Evolutionary conservation across 441 rosid species (phyloP).

Genomic region (Lepidium campestre): DNA sequence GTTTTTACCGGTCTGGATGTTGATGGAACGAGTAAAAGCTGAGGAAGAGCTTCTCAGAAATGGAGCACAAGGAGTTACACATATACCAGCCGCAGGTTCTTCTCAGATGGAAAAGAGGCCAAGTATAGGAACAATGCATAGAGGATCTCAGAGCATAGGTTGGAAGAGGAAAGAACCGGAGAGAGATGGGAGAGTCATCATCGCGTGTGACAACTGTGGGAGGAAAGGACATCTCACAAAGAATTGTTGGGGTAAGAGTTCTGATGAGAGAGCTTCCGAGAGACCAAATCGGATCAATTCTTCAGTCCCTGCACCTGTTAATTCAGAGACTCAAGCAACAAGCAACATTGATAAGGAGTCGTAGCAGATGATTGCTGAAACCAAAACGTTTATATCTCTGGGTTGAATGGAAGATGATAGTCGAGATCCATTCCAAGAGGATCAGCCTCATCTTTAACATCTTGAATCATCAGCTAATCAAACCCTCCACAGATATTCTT

Average conservation of each 20-base stretch:
- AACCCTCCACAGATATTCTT: background rate
- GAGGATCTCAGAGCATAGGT: slow-evolving; percentile 29
- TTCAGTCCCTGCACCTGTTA: background rate
- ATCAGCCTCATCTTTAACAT: background rate
- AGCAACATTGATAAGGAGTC: background rate
- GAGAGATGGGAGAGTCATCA: slow-evolving; percentile 27
- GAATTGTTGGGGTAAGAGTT: slow-evolving; percentile 38
- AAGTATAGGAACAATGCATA: slow-evolving; percentile 29
- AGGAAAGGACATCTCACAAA: slow-evolving; percentile 58
- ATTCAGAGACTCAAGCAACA: slow-evolving; percentile 5
- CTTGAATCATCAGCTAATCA: background rate
- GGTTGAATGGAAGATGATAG: background rate
- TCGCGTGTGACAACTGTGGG: slow-evolving; percentile 48
- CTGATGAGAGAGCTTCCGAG: slow-evolving; percentile 26
- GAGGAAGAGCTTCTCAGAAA: slow-evolving; percentile 48
- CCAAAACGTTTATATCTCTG: background rate
- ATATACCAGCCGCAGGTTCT: slow-evolving; percentile 17
- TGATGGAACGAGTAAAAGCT: slow-evolving; percentile 51
- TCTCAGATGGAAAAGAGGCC: slow-evolving; percentile 33
- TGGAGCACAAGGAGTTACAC: slow-evolving; percentile 24
- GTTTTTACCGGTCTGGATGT: slow-evolving; percentile 44
- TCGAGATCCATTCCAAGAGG: background rate
- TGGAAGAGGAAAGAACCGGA: slow-evolving; percentile 51
- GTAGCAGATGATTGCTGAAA: background rate
- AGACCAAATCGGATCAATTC: slow-evolving; percentile 15